Percentiles rank a stretch among this genome's conserved stretches.
These are phyloP conservation scores for Cryptococcus sp. DNA, from an alignment of 1,284 basidiomycete species.

Conservation along the genomic window DNA sequence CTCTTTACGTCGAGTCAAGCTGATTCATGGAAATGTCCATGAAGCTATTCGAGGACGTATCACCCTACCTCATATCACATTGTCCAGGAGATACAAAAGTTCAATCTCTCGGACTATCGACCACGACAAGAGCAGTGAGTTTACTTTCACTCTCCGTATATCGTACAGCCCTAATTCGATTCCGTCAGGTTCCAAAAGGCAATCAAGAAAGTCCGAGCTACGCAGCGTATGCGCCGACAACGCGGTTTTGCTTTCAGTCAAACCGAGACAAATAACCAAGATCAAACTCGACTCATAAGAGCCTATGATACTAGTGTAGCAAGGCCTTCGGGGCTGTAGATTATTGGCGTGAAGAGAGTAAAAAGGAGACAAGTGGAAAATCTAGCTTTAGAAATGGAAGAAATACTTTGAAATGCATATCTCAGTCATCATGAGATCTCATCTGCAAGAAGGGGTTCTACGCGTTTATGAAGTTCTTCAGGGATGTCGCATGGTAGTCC, in stretches of 20 bases:
- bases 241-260: slow-evolving; percentile 96
- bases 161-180: slow-evolving; percentile 3
- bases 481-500: slow-evolving; percentile 43
- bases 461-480: slow-evolving; percentile 4
- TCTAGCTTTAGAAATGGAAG: background rate
- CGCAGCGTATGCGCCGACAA: slow-evolving; percentile 89
- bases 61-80: slow-evolving; percentile 90
- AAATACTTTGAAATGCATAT: background rate
- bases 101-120: slow-evolving; percentile 95
- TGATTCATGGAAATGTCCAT: slow-evolving; percentile 3
- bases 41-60: slow-evolving; percentile 87
- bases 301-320: slow-evolving; percentile 77
- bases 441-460: slow-evolving; percentile 1
- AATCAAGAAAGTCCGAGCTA: slow-evolving; percentile 95
- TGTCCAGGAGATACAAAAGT: slow-evolving; percentile 94
- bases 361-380: background rate
- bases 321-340: slow-evolving; percentile 49
- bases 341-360: background rate
- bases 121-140: slow-evolving; percentile 94
- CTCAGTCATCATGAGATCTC: background rate
- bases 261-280: slow-evolving; percentile 80
- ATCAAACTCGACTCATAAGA: slow-evolving; percentile 80
- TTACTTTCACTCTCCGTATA: background rate
- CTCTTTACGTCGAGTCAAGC: background rate
- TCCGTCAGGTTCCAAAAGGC: slow-evolving; percentile 84